A percentile compares a stretch with the other conserved stretches of the same genome.
Evolutionary conservation across 2,329 filamentous ascomycete genomes (phyloP).

Genomic region (Cladosporium sp.): DNA sequence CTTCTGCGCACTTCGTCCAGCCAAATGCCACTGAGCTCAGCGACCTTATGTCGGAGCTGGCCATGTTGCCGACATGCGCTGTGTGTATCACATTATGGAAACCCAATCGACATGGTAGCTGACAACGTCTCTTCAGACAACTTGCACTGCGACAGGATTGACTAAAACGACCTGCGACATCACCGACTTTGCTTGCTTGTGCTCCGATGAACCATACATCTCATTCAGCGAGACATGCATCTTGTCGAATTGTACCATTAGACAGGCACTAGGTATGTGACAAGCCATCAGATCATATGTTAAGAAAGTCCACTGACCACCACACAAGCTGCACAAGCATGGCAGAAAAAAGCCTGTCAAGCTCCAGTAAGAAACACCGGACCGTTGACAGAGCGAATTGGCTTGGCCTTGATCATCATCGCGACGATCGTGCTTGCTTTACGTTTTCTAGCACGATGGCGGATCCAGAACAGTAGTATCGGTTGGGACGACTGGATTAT

Average conservation of each 20-base stretch:
- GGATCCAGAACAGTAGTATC: not conserved
- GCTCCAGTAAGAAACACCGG: not conserved
- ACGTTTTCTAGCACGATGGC: not conserved
- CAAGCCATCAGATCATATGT: not conserved
- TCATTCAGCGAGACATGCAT: not conserved
- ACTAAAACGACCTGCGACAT: not conserved
- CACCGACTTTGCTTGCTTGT: not conserved
- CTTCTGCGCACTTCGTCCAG: not conserved
- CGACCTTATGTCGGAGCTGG: not conserved
- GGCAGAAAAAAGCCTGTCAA: not conserved
- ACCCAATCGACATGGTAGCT: too few relatives aligned
- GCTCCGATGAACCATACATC: not conserved
- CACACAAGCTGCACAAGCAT: not conserved
- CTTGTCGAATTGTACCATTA: not conserved
- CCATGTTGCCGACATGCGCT: not conserved
- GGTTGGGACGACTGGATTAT: conserved; percentile 15
- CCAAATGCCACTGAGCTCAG: not conserved
- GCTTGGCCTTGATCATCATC: not conserved
- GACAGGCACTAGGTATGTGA: not conserved
- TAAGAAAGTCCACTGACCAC: not conserved
- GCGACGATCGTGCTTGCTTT: not conserved
- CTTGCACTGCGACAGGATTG: not conserved
- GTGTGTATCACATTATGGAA: not conserved
- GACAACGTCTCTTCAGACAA: not conserved
- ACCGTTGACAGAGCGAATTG: not conserved